Evolutionary conservation across 2,329 filamentous ascomycete species (phyloP).

Genomic region (Aureobasidium melanogenum): DNA sequence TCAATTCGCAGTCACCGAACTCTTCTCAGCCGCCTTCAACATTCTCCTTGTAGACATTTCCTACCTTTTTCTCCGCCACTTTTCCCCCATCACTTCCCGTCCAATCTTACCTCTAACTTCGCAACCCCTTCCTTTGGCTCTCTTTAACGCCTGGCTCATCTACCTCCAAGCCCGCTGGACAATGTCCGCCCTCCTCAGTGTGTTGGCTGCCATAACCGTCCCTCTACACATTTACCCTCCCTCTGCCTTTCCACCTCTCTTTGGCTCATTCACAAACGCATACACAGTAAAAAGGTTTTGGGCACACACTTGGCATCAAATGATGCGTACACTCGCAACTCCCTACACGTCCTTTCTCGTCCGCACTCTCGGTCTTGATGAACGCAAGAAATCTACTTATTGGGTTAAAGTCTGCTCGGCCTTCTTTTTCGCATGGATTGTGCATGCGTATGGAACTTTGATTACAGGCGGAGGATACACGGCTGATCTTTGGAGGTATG

Average conservation of each 20-base stretch:
- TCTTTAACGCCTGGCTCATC: not conserved
- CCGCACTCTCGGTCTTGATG: not conserved
- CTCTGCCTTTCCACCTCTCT: not conserved
- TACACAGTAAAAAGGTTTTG: not conserved
- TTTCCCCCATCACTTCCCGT: not conserved
- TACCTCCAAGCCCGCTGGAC: not conserved
- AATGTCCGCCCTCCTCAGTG: not conserved
- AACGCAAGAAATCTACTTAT: not conserved
- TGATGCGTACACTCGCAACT: not conserved
- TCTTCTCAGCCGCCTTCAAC: not conserved
- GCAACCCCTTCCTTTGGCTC: not conserved
- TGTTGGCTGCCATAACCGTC: not conserved
- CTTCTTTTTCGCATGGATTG: not conserved
- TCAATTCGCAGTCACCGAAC: not conserved
- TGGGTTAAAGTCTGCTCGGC: not conserved
- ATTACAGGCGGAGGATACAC: not conserved
- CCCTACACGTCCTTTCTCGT: not conserved
- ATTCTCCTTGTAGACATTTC: not conserved
- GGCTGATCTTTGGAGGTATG: not conserved
- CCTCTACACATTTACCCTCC: not conserved
- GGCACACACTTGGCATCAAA: not conserved
- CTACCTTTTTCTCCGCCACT: not conserved
- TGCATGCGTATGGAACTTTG: not conserved
- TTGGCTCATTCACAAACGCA: not conserved
- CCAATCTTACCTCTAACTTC: not conserved